Evolutionary conservation across 192 early-diverging fungal genomes (phyloP).

Genomic region (Backusella tarrabulga): DNA sequence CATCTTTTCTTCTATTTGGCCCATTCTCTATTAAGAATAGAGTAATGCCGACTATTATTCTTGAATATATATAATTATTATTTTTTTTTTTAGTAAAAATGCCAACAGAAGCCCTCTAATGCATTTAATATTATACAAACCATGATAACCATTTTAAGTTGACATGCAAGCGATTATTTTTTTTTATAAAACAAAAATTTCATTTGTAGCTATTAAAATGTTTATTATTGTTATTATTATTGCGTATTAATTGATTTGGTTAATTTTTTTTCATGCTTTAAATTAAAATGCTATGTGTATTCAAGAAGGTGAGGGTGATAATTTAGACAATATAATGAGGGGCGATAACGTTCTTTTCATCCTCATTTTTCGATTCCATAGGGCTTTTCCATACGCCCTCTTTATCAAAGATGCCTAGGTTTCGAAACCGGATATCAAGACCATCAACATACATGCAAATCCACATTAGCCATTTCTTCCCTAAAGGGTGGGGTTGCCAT

Average conservation of each 20-base stretch:
- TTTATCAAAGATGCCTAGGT: conserved; percentile 18
- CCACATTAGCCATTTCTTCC: conserved; percentile 26
- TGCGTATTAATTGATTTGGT: background rate
- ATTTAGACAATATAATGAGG: conserved; percentile 1
- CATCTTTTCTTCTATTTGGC: no score
- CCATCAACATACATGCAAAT: conserved; percentile 26
- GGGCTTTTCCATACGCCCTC: conserved; percentile 16
- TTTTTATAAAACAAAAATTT: background rate
- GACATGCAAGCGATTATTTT: background rate
- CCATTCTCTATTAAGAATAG: no score
- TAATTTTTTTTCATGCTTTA: conserved; percentile 1
- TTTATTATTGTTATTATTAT: background rate
- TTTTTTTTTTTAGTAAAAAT: no score
- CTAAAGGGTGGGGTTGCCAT: conserved; percentile 26
- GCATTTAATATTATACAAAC: background rate
- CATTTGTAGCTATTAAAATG: background rate
- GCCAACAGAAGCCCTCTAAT: background rate
- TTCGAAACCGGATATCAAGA: conserved; percentile 23
- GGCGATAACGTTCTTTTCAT: background rate
- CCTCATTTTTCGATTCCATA: background rate
- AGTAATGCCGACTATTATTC: no score
- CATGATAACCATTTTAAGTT: background rate
- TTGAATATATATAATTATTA: no score
- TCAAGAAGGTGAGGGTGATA: background rate
- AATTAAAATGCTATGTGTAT: background rate